Conservation (phyloP, 2,329 filamentous ascomycete genomes). For the Parafenestella ontariensis region DNA sequence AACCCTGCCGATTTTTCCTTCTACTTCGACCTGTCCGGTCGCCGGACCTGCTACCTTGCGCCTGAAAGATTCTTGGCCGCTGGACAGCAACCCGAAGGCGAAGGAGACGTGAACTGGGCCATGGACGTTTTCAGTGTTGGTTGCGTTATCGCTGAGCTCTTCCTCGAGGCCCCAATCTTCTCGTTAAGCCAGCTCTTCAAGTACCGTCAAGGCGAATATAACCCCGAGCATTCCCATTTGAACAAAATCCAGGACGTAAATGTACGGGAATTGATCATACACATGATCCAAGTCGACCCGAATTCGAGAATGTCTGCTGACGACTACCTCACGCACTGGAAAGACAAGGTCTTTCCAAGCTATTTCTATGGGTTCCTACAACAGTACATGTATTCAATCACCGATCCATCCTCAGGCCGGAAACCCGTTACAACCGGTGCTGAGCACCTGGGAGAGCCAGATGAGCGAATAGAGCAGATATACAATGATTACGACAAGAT, state of each 20-base stretch:
- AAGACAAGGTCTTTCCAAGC: slow-evolving; percentile 87
- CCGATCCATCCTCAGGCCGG: slow-evolving; percentile 83
- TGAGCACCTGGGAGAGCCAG: slow-evolving; percentile 82
- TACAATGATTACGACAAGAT: slow-evolving; percentile 98
- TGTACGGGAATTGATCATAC: slow-evolving; percentile 84
- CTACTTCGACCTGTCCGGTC: slow-evolving; percentile 92
- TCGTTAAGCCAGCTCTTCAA: slow-evolving; percentile 95
- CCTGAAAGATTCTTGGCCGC: slow-evolving; percentile 87
- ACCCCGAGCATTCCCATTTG: slow-evolving; percentile 80
- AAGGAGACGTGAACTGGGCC: slow-evolving; percentile 77
- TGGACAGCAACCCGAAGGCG: slow-evolving; percentile 69
- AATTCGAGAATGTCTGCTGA: slow-evolving; percentile 91
- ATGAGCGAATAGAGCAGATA: slow-evolving; percentile 92
- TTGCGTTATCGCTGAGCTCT: slow-evolving; percentile 95
- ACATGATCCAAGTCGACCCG: slow-evolving; percentile 96
- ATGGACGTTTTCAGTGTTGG: slow-evolving; percentile 99
- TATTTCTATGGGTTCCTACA: slow-evolving; percentile 99
- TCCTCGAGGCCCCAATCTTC: slow-evolving; percentile 95
- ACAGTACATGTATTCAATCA: slow-evolving; percentile 96
- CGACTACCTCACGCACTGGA: slow-evolving; percentile 92
- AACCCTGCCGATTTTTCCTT: slow-evolving; percentile 98
- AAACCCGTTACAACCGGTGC: slow-evolving; percentile 71
- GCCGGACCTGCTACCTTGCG: slow-evolving; percentile 92
- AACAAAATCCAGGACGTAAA: slow-evolving; percentile 87
- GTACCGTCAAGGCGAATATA: slow-evolving; percentile 91